These are phyloP conservation scores for Sporothrix protearum DNA, from an alignment of 2,329 filamentous ascomycete species.

Conservation along the genomic window DNA sequence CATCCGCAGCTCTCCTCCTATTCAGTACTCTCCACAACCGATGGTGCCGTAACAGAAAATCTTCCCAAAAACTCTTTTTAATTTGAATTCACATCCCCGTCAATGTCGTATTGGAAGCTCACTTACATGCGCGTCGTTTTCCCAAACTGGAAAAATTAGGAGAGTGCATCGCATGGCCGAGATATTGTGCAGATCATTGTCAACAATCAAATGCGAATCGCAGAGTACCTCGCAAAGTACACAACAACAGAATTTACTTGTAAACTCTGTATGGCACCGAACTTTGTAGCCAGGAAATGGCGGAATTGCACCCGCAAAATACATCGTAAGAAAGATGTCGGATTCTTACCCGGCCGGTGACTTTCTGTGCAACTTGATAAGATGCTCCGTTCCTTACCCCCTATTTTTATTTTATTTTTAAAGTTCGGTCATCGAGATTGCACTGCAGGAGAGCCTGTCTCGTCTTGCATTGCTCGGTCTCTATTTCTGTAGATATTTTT, in stretches of 20 bases:
- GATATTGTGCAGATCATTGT: background rate
- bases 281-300: background rate
- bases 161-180: background rate
- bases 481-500: background rate
- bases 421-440: background rate
- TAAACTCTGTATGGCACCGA: background rate
- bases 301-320: slow-evolving; percentile 7
- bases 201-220: background rate
- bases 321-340: background rate
- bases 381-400: background rate
- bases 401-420: background rate
- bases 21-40: background rate
- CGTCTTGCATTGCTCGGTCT: background rate
- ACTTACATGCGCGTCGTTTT: background rate
- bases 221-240: background rate
- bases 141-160: background rate
- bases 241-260: too few species aligned
- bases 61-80: background rate
- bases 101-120: background rate
- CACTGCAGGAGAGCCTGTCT: background rate
- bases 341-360: background rate
- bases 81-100: background rate
- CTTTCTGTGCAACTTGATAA: background rate
- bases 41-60: slow-evolving; percentile 1
- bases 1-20: background rate